These are phyloP conservation scores for Macrophomina pseudophaseolina DNA, from an alignment of 2,329 filamentous ascomycete genomes.

Conservation along the genomic window DNA sequence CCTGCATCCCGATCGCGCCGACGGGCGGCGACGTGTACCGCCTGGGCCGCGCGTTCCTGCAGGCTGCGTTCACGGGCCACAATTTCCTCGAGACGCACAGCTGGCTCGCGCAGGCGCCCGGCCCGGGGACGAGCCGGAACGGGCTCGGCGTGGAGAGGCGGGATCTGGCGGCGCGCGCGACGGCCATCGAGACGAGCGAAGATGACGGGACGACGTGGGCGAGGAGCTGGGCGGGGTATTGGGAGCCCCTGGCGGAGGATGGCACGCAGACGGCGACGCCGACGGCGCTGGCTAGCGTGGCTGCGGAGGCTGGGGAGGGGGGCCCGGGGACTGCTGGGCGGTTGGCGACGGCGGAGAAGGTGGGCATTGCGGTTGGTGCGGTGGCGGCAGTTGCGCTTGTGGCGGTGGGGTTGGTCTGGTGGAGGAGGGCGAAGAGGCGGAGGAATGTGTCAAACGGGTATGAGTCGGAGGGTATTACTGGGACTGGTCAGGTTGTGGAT, in stretches of 20 bases:
- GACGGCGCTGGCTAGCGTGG: background rate
- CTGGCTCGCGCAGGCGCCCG: conserved; percentile 51
- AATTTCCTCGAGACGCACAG: conserved; percentile 44
- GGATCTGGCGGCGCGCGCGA: background rate
- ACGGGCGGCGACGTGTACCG: conserved; percentile 36
- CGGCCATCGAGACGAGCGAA: background rate
- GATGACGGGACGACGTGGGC: background rate
- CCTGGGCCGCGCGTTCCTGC: conserved; percentile 54
- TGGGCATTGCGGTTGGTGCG: background rate
- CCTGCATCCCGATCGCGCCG: conserved; percentile 39
- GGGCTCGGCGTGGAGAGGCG: conserved; percentile 3
- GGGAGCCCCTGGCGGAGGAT: conserved; percentile 13
- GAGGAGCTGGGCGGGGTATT: background rate
- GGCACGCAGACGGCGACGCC: background rate
- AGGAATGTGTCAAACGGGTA: background rate
- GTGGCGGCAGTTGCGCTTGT: background rate
- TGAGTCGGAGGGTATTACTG: background rate
- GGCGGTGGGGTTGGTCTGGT: background rate
- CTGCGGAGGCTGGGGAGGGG: too few relatives aligned
- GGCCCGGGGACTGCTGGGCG: background rate
- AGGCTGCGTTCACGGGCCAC: conserved; percentile 54
- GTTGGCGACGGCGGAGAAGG: background rate
- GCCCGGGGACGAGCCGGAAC: conserved; percentile 33
- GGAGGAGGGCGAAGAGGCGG: background rate
- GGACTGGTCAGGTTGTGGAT: background rate